phyloP scores from a whole-genome alignment of 768 basidiomycete species.

The Kwoniella sp. region DNA sequence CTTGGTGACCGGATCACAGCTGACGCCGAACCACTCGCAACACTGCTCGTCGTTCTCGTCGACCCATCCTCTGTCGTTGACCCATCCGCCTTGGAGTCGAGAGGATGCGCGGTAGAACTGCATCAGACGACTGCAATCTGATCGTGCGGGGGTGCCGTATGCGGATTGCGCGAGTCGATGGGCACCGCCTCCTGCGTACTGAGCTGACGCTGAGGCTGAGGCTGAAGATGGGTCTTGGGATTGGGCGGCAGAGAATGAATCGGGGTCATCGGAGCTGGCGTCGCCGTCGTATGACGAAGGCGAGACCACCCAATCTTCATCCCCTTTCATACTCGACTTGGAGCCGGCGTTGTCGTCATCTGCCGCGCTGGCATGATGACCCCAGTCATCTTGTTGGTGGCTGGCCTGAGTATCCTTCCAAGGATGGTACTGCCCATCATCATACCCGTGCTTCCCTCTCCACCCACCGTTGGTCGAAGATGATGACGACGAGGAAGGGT shows the following conservation, averaged over 20 bases:
- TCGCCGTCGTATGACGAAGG: not conserved
- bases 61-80: slow-evolving; percentile 16
- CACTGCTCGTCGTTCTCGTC: slow-evolving; percentile 19
- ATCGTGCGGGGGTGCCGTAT: slow-evolving; percentile 4
- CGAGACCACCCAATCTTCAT: not conserved
- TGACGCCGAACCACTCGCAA: slow-evolving; percentile 35
- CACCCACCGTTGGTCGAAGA: not conserved
- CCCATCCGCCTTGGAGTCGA: slow-evolving; percentile 5
- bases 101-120: slow-evolving; percentile 17
- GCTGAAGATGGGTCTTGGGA: not conserved
- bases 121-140: slow-evolving; percentile 14
- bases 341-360: not conserved
- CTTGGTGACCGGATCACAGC: slow-evolving; percentile 18
- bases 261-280: slow-evolving; percentile 8
- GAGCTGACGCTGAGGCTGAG: not conserved
- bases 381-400: no score
- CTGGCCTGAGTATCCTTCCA: not conserved
- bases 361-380: not conserved
- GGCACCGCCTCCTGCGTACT: slow-evolving; percentile 3
- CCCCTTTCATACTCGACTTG: not conserved
- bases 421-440: slow-evolving; percentile 16
- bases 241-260: not conserved
- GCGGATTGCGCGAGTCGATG: slow-evolving; percentile 12
- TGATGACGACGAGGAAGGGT: not conserved
- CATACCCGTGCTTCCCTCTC: not conserved